Evolutionary conservation across 2,329 filamentous ascomycete genomes (phyloP).

Genomic region (Curvularia spicifera): DNA sequence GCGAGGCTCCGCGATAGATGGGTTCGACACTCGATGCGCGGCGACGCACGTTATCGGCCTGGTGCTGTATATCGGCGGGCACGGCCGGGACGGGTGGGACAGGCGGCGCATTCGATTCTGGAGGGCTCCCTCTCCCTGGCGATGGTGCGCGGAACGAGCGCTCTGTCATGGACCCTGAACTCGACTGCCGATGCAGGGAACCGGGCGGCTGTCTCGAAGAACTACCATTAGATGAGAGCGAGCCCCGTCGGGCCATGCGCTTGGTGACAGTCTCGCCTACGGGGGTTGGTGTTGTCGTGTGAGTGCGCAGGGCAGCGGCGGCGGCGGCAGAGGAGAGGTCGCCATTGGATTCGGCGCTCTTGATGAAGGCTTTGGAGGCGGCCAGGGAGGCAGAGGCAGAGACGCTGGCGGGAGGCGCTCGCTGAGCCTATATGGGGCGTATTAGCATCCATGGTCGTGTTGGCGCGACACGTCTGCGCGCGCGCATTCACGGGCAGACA

Average conservation of each 20-base stretch:
- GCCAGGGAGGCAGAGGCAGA: slow-evolving; percentile 79
- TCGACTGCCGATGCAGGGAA: slow-evolving; percentile 58
- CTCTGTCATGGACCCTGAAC: slow-evolving; percentile 84
- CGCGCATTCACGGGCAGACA: slow-evolving; percentile 6
- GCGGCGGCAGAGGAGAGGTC: slow-evolving; percentile 85
- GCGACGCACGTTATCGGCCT: slow-evolving; percentile 36
- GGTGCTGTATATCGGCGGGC: slow-evolving; percentile 58
- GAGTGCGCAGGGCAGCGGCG: slow-evolving; percentile 79
- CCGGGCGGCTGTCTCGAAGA: slow-evolving; percentile 47
- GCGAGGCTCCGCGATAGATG: slow-evolving; percentile 54
- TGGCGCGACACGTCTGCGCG: slow-evolving; percentile 9
- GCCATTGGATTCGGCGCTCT: slow-evolving; percentile 66
- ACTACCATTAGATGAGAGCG: slow-evolving; percentile 70
- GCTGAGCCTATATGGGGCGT: slow-evolving; percentile 38
- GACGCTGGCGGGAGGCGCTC: slow-evolving; percentile 62
- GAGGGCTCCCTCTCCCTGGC: slow-evolving; percentile 44
- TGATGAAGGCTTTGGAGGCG: slow-evolving; percentile 80
- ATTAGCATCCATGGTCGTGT: slow-evolving; percentile 24
- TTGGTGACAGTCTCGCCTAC: slow-evolving; percentile 87
- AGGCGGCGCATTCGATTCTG: slow-evolving; percentile 66
- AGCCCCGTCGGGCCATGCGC: slow-evolving; percentile 76
- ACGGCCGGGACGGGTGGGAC: slow-evolving; percentile 83
- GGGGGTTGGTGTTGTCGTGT: slow-evolving; percentile 77
- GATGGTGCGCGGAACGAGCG: slow-evolving; percentile 83
- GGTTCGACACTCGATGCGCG: slow-evolving; percentile 60